Conservation (phyloP, 352 stramenopile genomes). For the Phytopythium mirpurense region DNA sequence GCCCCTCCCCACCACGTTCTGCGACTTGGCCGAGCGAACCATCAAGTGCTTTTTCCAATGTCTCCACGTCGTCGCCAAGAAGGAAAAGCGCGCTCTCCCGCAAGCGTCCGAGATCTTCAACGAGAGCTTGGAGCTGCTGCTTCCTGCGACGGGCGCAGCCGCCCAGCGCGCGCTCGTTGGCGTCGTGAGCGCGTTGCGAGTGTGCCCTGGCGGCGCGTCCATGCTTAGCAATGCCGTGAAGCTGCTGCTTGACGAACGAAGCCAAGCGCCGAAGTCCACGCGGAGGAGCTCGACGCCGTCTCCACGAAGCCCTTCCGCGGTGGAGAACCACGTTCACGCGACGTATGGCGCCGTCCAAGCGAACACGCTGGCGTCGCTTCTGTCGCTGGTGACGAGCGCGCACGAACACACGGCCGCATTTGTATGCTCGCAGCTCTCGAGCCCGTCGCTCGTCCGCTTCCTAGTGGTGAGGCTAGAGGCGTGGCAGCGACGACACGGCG, state of each 20-base stretch:
- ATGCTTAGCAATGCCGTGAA: constrained; percentile 29
- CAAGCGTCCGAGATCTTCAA: constrained; percentile 15
- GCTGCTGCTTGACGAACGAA: constrained; percentile 15
- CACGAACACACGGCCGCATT: constrained; percentile 27
- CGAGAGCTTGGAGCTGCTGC: constrained; percentile 20
- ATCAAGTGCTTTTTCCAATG: constrained; percentile 15
- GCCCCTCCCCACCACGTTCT: constrained; percentile 7
- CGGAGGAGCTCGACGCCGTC: neutral
- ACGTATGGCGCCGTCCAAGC: neutral
- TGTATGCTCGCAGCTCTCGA: constrained; percentile 37
- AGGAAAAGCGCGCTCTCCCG: constrained; percentile 4
- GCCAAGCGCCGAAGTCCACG: neutral
- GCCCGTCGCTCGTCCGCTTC: constrained; percentile 21
- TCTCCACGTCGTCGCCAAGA: constrained; percentile 10
- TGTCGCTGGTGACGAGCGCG: neutral
- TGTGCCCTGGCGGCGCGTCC: constrained; percentile 11
- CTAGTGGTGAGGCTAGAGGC: constrained; percentile 23
- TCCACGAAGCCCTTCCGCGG: neutral
- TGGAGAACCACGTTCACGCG: neutral
- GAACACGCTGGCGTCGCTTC: constrained; percentile 4
- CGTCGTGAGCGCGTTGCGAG: constrained; percentile 16
- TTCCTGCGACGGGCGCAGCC: constrained; percentile 13
- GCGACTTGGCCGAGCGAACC: constrained; percentile 2
- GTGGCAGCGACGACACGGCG: constrained; percentile 4
- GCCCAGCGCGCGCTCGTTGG: constrained; percentile 16